A percentile compares a stretch with the other conserved stretches of the same genome.
Conservation (phyloP, 495 filamentous ascomycete species). For the Penicillium desertorum region DNA sequence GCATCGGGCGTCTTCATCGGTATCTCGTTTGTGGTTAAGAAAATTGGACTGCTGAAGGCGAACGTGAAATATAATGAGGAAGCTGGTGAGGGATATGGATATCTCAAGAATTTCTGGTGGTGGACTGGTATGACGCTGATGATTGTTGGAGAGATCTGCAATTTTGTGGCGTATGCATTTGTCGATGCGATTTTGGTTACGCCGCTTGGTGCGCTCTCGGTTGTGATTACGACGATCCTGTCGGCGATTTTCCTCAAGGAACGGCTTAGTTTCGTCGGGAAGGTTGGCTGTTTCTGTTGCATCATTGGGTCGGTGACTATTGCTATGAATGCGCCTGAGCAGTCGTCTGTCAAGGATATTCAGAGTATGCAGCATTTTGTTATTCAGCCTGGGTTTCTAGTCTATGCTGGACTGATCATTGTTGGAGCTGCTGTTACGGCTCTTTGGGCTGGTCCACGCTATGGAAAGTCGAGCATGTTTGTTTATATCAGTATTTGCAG, state of each 20-base stretch:
- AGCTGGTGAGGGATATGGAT: constrained; percentile 95
- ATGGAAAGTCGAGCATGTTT: constrained; percentile 95
- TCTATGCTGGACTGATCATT: constrained; percentile 82
- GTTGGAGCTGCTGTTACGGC: constrained; percentile 69
- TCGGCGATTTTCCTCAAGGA: constrained; percentile 97
- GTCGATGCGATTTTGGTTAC: constrained; percentile 97
- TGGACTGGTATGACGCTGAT: constrained; percentile 96
- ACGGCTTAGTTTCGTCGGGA: constrained; percentile 90
- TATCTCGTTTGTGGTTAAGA: constrained; percentile 93
- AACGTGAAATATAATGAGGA: constrained; percentile 97
- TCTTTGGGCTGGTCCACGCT: constrained; percentile 82
- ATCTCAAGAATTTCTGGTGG: constrained; percentile 94
- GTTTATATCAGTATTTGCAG: constrained; percentile 96
- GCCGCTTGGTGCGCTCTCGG: constrained; percentile 88
- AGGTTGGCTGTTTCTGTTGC: constrained; percentile 92
- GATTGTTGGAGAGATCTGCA: constrained; percentile 96
- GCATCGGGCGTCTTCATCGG: constrained; percentile 93
- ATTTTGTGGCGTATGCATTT: constrained; percentile 96
- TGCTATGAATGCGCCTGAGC: constrained; percentile 84
- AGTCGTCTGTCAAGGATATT: constrained; percentile 82
- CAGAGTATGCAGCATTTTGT: constrained; percentile 93
- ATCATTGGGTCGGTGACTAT: constrained; percentile 93
- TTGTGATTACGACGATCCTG: constrained; percentile 89
- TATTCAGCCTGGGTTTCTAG: constrained; percentile 80
- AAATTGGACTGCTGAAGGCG: constrained; percentile 83